Conservation (phyloP, 2,329 filamentous ascomycete genomes). For the Aureobasidium subglaciale region DNA sequence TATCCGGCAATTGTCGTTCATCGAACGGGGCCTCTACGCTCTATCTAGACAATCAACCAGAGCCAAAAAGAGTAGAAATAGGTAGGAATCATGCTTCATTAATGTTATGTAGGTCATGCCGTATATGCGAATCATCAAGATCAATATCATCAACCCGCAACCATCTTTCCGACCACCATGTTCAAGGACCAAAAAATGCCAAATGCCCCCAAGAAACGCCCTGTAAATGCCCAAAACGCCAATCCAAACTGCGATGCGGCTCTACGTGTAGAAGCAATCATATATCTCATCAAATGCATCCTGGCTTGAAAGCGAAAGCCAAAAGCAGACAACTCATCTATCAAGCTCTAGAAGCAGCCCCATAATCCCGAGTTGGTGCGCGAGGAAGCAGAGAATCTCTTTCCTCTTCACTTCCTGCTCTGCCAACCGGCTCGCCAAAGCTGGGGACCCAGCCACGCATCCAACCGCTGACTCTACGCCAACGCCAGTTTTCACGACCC, state of each 20-base stretch:
- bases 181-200: not conserved
- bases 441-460: conserved; percentile 60
- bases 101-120: not conserved
- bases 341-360: not conserved
- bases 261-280: not conserved
- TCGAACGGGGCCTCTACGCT: no score
- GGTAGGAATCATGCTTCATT: not conserved
- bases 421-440: conserved; percentile 31
- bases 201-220: conserved; percentile 2
- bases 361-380: not conserved
- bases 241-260: not conserved
- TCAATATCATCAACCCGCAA: not conserved
- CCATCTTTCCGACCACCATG: not conserved
- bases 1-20: no score
- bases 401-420: not conserved
- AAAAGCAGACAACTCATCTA: no score
- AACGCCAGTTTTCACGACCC: conserved; percentile 41
- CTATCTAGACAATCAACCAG: no score
- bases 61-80: no score
- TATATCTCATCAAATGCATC: not conserved
- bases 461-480: conserved; percentile 55
- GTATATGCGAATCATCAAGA: not conserved
- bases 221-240: not conserved
- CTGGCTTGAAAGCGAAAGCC: no score
- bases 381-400: not conserved